Base-by-base conservation (phyloP, 371 early-diverging fungal genomes). In the Vairimorpha ceranae region DNA sequence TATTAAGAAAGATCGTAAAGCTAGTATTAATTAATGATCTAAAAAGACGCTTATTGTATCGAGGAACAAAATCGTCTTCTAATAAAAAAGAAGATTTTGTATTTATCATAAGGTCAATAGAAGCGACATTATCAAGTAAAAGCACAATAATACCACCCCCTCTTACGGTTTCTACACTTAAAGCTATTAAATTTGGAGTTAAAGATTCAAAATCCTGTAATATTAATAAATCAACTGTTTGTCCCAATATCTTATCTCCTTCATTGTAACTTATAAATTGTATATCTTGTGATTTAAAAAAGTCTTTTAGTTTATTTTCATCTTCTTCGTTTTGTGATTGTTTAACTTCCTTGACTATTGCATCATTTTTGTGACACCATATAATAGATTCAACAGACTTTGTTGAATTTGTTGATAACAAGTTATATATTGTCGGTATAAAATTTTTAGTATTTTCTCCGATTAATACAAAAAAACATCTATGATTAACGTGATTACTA, bases 191-290 rank as follows among this genome's bases (percentile, higher is more conserved):
- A 83, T 97, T 98, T 65, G 99, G 97, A 19, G 95, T 95, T 70
- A 96, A 85, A 12, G 94, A 93, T 80, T 94, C 94, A 83, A 98
- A 97, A 86, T 98, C 97, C 82, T 95, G 94, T 38, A 98, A 85
- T 48, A 98, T 89, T 74, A 93, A 92, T 92, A 97, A 93, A 45
- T 96, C 97, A 76, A 89, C 96, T 23, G 97, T 98, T 80, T 92
- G 91, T 83, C 98, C 98, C 66, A 98, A 87, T 68, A 97, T 91
- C 80, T 91, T 95, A 72, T 95, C 91, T 14, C 92, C 90, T 83
- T 98, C 97, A 82, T 93, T 94, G 86, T 97, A 96, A 87, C 93
- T 60, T 29, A 80, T 71, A 58, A 74, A 79, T 38, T 72, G 69
- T 25, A 75, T 77, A n/a, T 76, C 77, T 14, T 74, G 76, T 21